Conservation (phyloP, 306 rosid species). For the Prunus kanzakura region DNA sequence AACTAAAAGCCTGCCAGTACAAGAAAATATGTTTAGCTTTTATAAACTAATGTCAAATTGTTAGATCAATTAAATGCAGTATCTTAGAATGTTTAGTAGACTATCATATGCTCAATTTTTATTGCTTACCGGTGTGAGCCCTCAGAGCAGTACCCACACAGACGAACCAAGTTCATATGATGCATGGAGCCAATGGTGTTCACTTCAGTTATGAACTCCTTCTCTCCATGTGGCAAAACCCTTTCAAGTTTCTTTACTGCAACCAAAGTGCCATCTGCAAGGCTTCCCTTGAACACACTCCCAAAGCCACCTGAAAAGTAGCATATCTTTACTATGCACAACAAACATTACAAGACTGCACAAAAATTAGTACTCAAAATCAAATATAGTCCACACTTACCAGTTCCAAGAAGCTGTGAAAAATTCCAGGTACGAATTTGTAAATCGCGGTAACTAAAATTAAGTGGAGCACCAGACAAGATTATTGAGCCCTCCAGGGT, state of each 20-base stretch:
- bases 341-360: neutral
- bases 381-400: conserved; percentile 23
- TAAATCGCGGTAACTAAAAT: conserved; percentile 70
- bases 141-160: conserved; percentile 86
- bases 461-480: conserved; percentile 77
- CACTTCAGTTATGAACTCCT: conserved; percentile 89
- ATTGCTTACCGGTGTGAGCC: conserved; percentile 61
- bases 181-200: conserved; percentile 97
- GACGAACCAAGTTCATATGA: conserved; percentile 92
- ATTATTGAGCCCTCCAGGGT: conserved; percentile 67
- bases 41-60: neutral
- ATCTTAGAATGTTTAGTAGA: neutral
- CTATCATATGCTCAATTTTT: neutral
- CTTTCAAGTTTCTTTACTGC: conserved; percentile 93
- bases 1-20: conserved; percentile 66
- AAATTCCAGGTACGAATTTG: conserved; percentile 75
- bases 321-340: conserved; percentile 10
- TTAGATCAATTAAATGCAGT: neutral
- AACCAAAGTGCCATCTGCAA: conserved; percentile 74
- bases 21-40: neutral
- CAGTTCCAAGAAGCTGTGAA: conserved; percentile 73
- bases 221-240: conserved; percentile 93
- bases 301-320: conserved; percentile 88
- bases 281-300: conserved; percentile 89
- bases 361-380: neutral